Evolutionary conservation across 176 grass and related monocot genomes (phyloP), one percentile per base, ranked within the genome.

Genomic region (Oropetium thomaeum): DNA sequence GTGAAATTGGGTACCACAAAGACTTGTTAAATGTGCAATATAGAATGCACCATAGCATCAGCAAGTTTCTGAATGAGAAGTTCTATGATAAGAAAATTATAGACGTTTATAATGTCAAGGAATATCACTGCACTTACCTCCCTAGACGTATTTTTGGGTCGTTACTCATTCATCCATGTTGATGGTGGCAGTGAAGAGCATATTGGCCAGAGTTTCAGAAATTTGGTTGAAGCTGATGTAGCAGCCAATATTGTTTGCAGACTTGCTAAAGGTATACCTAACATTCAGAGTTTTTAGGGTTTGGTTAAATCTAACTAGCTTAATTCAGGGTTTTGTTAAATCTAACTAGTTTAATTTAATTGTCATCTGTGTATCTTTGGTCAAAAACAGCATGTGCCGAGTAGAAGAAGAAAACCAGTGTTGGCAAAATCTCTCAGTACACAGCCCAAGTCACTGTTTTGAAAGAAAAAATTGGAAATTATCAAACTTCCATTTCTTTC

Each of bases 141-240:
- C 43, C 79, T 5, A 7, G 76, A 0, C 1, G 13, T 1, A 82
- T 79, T 10, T 85, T 70, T 70, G 55, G n/a, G 73, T 7, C 1
- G 29, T 12, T 92, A 92, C 68, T 85, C 80, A 13, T 91, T 91
- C 34, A 79, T 91, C 37, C 28, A 91, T 58, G 76, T 87, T 40
- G 67, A 43, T 48, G 37, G 54, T 55, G 66, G 79, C 58, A 63
- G 17, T 0, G 84, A 91, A 66, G 15, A 48, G 12, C 58, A 53
- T 0, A 6, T n/a, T 25, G 25, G 48, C 22, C 49, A 52, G 26
- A 81, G 89, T 31, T 39, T 8, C 15, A 60, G 30, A 77, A 92
- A 92, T 67, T n/a, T n/a, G n/a, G n/a, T n/a, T n/a, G n/a, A n/a
- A n/a, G n/a, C n/a, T n/a, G n/a, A n/a, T n/a, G n/a, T 47, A 70